Conservation (phyloP, 441 rosid species). For the Isatis lusitanica region DNA sequence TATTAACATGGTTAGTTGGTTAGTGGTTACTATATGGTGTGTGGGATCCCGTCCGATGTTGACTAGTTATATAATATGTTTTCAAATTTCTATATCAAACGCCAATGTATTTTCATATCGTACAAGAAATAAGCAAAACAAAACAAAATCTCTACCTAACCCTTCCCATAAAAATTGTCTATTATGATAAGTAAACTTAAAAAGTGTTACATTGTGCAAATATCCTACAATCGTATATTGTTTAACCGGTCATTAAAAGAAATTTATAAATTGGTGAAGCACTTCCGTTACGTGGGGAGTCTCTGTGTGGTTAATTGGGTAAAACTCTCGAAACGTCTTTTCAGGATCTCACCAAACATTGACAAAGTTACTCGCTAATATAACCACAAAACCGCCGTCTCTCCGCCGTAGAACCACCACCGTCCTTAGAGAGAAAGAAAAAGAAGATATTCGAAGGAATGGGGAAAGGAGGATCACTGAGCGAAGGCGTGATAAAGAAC, state of each 20-base stretch:
- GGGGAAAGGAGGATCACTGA: slow-evolving; percentile 75
- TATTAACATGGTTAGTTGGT: not conserved
- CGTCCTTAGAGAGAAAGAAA: slow-evolving; percentile 3
- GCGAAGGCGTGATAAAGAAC: slow-evolving; percentile 79
- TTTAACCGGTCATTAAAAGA: not conserved
- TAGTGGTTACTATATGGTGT: not conserved
- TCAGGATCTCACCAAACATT: slow-evolving; percentile 31
- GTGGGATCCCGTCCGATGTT: not conserved
- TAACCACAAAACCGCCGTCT: slow-evolving; percentile 13
- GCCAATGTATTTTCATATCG: not conserved
- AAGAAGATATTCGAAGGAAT: slow-evolving; percentile 14
- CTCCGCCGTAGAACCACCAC: slow-evolving; percentile 30
- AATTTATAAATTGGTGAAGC: slow-evolving; percentile 13
- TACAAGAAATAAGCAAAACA: not conserved
- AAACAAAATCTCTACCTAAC: not conserved
- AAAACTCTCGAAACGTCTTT: slow-evolving; percentile 24
- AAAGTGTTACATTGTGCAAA: not conserved
- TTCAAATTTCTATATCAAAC: not conserved
- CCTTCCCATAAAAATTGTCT: not conserved
- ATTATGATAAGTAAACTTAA: not conserved
- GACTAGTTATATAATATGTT: not conserved
- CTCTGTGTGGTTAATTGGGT: not conserved
- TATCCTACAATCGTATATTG: not conserved
- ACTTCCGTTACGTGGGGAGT: slow-evolving; percentile 25
- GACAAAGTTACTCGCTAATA: not conserved